Conservation (phyloP, 306 rosid genomes). For the Astragalus membranaceus region DNA sequence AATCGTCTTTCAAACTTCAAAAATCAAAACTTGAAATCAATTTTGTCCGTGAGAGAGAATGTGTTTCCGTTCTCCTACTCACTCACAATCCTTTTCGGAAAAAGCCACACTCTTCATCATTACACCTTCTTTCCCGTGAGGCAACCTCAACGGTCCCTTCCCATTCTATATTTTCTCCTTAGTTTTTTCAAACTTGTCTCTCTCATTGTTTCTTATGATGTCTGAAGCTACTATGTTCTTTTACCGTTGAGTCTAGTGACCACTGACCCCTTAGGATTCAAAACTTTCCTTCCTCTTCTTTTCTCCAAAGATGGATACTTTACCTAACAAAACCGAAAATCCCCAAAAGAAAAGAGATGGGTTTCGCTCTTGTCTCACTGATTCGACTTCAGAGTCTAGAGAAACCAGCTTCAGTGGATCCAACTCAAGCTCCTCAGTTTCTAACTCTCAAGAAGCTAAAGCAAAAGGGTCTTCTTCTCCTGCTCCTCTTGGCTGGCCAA, state of each 20-base stretch:
- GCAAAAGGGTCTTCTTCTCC: slow-evolving; percentile 52
- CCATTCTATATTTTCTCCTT: slow-evolving; percentile 1
- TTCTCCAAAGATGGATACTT: slow-evolving; percentile 51
- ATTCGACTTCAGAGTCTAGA: slow-evolving; percentile 50
- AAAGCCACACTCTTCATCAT: slow-evolving; percentile 18
- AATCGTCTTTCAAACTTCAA: slow-evolving; percentile 29
- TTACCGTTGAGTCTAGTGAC: slow-evolving; percentile 14
- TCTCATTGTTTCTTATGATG: neutral
- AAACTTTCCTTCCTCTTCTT: slow-evolving; percentile 10
- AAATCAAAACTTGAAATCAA: slow-evolving; percentile 44
- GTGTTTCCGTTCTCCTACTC: neutral
- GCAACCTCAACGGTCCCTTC: slow-evolving; percentile 23
- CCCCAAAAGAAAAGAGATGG: slow-evolving; percentile 35
- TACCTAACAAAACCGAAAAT: slow-evolving; percentile 29
- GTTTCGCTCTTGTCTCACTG: slow-evolving; percentile 35
- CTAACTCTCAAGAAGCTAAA: slow-evolving; percentile 40
- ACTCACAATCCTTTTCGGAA: slow-evolving; percentile 12
- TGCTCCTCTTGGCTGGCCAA: slow-evolving; percentile 88
- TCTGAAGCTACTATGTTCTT: slow-evolving; percentile 25
- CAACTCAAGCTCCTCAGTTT: slow-evolving; percentile 46
- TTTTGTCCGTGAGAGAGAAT: neutral
- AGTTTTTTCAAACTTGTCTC: neutral
- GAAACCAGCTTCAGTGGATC: slow-evolving; percentile 55
- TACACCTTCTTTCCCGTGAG: slow-evolving; percentile 17
- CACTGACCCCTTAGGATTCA: slow-evolving; percentile 35